Evolutionary conservation across 2,329 filamentous ascomycete genomes (phyloP), one percentile per base, ranked within the genome.

Genomic region (Orbilia oligospora): DNA sequence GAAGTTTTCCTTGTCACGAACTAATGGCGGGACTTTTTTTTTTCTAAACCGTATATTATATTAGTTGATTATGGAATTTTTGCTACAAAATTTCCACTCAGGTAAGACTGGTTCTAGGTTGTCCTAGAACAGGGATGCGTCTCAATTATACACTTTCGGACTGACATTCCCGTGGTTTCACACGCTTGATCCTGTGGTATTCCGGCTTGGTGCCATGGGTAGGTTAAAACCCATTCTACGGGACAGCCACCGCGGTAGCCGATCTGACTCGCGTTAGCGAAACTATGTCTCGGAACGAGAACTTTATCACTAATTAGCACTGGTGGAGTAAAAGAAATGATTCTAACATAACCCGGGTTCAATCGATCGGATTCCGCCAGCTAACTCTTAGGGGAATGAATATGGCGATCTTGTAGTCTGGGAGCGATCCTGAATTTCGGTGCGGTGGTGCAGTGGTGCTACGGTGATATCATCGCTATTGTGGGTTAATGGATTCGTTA

Each of bases 201-300:
- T 58, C 53, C 53, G 53, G n/a, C 53, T 58, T 58, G 53, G 53
- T 38, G 53, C 53, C 30, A 58, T 58, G 53, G 53, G 10, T 18
- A 4, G 30, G 33, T 22, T 53, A 33, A 55, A 55, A 51, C 48
- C 27, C n/a, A 55, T 27, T 24, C 10, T 14, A 6, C 16, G 22
- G 22, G 33, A 24, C 20, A 53, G 24, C 27, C 27, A 24, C 48
- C 22, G 22, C 30, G n/a, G 6, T 30, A 55, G 22, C 22, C 8
- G n/a, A 55, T 18, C 30, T 33, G 22, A 55, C 51, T 58, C 30
- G 53, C 30, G 6, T 58, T 58, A 58, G 53, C 53, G 53, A 58
- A n/a, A 58, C 53, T 18, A 41, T 16, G 16, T 14, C 3, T 5
- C 38, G 12, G 33, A 53, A 53, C 49, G 10, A 27, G 22, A 30